A percentile compares a stretch with the other conserved stretches of the same genome.
Evolutionary conservation across 2,329 filamentous ascomycete species (phyloP).

Genomic region (Xylaria sp.): DNA sequence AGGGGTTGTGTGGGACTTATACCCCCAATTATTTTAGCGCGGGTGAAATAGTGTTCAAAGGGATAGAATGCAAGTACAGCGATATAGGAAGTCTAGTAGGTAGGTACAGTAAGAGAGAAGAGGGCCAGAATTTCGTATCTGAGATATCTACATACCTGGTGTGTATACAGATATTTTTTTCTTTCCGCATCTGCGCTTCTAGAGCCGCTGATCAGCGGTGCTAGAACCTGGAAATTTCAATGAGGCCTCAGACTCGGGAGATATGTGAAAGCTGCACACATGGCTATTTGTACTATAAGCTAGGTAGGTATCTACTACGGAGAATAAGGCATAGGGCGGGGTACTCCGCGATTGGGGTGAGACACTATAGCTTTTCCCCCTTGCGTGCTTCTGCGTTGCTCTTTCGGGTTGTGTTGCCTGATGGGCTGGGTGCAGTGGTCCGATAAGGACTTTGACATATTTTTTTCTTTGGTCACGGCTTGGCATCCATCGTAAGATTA

Average conservation of each 20-base stretch:
- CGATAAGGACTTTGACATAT: too few relatives aligned
- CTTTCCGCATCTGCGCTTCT: not conserved
- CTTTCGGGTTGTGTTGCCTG: not conserved
- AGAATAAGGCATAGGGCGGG: not conserved
- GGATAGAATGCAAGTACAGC: too few relatives aligned
- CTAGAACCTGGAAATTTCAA: not conserved
- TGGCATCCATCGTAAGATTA: constrained; percentile 1
- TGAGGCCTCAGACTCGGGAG: too few relatives aligned
- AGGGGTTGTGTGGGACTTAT: too few relatives aligned
- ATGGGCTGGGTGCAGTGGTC: not conserved
- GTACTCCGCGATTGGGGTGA: not conserved
- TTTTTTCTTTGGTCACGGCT: not conserved
- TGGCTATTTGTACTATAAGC: not conserved
- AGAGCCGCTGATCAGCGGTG: not conserved
- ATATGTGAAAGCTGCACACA: too few relatives aligned
- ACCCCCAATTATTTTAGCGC: too few relatives aligned
- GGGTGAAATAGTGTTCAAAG: too few relatives aligned
- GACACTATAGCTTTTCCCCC: not conserved
- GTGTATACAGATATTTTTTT: not conserved
- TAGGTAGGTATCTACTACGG: not conserved
- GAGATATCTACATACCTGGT: not conserved
- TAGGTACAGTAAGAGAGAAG: too few relatives aligned
- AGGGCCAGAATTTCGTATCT: not conserved
- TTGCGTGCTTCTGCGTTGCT: too few relatives aligned
- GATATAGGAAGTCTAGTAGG: too few relatives aligned